phyloP scores from a whole-genome alignment of 75 land plant species.

The Picea sitchensis region DNA sequence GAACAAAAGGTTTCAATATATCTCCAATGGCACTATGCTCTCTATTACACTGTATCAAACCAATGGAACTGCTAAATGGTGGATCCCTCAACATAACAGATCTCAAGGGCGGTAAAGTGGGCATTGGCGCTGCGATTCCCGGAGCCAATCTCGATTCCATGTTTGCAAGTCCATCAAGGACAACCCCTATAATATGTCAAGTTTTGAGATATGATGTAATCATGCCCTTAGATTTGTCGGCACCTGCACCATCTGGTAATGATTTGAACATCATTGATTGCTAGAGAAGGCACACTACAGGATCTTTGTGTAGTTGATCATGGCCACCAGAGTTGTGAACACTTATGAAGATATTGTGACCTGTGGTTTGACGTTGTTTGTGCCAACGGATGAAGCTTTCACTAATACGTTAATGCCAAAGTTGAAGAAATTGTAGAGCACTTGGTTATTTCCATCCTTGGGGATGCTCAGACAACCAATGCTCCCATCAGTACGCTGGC shows the following conservation, averaged over 20 bases:
- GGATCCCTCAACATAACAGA: constrained; percentile 86
- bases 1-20: constrained; percentile 21
- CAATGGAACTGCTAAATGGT: constrained; percentile 56
- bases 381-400: constrained; percentile 35
- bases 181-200: constrained; percentile 28
- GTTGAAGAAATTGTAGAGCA: too few relatives aligned
- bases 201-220: constrained; percentile 21
- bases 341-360: constrained; percentile 13
- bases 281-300: constrained; percentile 19
- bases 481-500: too few relatives aligned
- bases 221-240: constrained; percentile 10
- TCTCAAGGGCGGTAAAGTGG: constrained; percentile 45
- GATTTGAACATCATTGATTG: constrained; percentile 1
- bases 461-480: too few relatives aligned
- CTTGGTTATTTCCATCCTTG: too few relatives aligned
- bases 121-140: constrained; percentile 26
- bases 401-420: not conserved
- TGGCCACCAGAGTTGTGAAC: constrained; percentile 16
- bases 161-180: constrained; percentile 18
- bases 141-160: constrained; percentile 17
- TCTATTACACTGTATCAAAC: constrained; percentile 68
- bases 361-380: constrained; percentile 26
- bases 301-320: constrained; percentile 11
- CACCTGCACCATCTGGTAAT: not conserved
- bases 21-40: constrained; percentile 25